Conservation (phyloP, 2,329 filamentous ascomycete genomes). For the Diaporthe capsici region DNA sequence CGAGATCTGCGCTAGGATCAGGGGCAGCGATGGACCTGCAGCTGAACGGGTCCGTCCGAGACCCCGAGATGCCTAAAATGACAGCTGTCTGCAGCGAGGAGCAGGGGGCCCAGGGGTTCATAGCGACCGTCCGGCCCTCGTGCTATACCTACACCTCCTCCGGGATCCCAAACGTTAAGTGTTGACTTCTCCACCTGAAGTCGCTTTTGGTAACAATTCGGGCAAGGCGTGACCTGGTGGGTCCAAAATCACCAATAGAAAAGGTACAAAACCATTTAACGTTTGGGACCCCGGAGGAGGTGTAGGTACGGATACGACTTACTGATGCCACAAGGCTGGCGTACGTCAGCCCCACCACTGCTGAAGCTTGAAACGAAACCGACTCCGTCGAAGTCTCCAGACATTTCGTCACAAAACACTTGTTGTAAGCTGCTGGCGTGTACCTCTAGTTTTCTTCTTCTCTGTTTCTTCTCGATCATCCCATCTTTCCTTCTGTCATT, state of each 20-base stretch:
- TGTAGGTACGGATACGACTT: neutral
- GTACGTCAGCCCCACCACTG: slow-evolving; percentile 2
- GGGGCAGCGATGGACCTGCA: slow-evolving; percentile 16
- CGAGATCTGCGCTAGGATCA: slow-evolving; percentile 27
- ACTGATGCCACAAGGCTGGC: slow-evolving; percentile 3
- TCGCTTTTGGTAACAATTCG: too few species aligned
- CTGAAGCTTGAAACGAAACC: slow-evolving; percentile 25
- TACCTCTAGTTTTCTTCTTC: neutral
- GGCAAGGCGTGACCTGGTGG: too few species aligned
- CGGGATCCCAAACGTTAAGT: too few species aligned
- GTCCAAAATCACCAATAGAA: too few species aligned
- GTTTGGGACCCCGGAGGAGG: too few species aligned
- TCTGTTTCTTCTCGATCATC: neutral
- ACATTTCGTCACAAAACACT: slow-evolving; percentile 21
- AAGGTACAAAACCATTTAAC: too few species aligned
- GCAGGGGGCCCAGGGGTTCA: neutral
- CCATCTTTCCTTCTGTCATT: neutral
- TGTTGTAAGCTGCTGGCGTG: slow-evolving; percentile 29
- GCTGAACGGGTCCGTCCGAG: slow-evolving; percentile 26
- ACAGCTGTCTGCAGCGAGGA: slow-evolving; percentile 11
- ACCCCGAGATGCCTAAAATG: slow-evolving; percentile 24
- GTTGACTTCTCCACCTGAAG: too few species aligned
- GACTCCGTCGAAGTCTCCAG: slow-evolving; percentile 24
- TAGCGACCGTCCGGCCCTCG: neutral
- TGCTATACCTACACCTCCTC: neutral